A percentile compares a stretch with the other conserved stretches of the same genome.
phyloP scores from a whole-genome alignment of 768 basidiomycete genomes.

The Calocera viscosa region DNA sequence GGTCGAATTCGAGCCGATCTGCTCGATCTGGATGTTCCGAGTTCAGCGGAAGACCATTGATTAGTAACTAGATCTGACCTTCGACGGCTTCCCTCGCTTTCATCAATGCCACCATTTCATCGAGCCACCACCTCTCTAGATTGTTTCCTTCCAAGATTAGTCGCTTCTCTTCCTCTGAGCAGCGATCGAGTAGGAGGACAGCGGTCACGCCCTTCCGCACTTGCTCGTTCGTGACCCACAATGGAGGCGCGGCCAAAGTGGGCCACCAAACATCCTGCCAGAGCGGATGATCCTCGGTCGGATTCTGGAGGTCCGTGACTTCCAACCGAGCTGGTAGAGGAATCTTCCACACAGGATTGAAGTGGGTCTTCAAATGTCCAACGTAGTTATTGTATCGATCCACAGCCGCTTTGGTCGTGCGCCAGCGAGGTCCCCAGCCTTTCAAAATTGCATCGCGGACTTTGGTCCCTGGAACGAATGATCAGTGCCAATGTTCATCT shows the following conservation, averaged over 20 bases:
- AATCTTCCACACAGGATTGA: neutral
- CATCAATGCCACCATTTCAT: too few species aligned
- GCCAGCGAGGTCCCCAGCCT: neutral
- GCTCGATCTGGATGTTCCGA: too few species aligned
- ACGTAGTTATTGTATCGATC: neutral
- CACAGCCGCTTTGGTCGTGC: neutral
- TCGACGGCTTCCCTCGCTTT: too few species aligned
- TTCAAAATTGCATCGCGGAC: neutral
- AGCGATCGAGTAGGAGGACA: neutral
- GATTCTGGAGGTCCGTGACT: neutral
- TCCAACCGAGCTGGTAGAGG: neutral
- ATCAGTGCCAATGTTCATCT: too few species aligned
- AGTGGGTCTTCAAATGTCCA: neutral
- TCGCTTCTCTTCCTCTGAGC: neutral
- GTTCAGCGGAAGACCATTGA: too few species aligned
- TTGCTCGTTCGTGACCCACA: neutral
- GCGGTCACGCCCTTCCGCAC: neutral
- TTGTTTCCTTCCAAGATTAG: neutral
- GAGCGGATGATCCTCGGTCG: neutral
- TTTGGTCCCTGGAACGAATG: neutral
- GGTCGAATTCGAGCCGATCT: too few species aligned
- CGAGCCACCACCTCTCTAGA: neutral
- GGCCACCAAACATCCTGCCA: neutral
- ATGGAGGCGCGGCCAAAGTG: neutral
- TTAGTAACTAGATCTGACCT: too few species aligned